Percentiles rank a stretch among this genome's conserved stretches.
These are phyloP conservation scores for Asterella californica DNA, from an alignment of 225 moss, liverwort and hornwort species.

Conservation along the genomic window DNA sequence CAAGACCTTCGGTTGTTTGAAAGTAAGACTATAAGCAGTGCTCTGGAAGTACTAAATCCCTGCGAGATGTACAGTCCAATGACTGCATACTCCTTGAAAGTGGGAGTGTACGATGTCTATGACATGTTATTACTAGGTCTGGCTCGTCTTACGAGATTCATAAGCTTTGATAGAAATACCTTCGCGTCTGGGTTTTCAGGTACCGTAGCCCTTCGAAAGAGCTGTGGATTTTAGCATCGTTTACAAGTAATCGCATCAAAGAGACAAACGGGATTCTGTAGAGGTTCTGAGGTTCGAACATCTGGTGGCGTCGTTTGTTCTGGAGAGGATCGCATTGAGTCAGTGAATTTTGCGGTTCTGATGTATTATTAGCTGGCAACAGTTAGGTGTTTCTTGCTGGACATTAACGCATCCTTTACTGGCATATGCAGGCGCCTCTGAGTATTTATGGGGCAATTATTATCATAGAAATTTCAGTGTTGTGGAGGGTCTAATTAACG, in stretches of 20 bases:
- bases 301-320: neutral
- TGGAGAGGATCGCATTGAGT: neutral
- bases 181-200: neutral
- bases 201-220: neutral
- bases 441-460: slow-evolving; percentile 12
- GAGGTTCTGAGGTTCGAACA: neutral
- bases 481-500: slow-evolving; percentile 6
- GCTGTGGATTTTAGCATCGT: neutral
- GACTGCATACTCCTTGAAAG: neutral
- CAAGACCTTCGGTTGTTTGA: neutral
- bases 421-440: slow-evolving; percentile 26
- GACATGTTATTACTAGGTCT: neutral
- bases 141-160: neutral
- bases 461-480: slow-evolving; percentile 6
- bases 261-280: neutral
- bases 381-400: neutral
- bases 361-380: neutral
- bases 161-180: neutral
- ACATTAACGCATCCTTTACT: neutral
- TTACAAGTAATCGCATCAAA: neutral
- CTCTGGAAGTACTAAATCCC: neutral
- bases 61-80: neutral
- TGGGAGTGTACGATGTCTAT: neutral
- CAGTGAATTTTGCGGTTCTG: neutral
- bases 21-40: neutral